Percentiles rank a stretch among this genome's conserved stretches.
These are phyloP conservation scores for Globisporangium camurandrum DNA, from an alignment of 352 stramenopile genomes.

Conservation along the genomic window DNA sequence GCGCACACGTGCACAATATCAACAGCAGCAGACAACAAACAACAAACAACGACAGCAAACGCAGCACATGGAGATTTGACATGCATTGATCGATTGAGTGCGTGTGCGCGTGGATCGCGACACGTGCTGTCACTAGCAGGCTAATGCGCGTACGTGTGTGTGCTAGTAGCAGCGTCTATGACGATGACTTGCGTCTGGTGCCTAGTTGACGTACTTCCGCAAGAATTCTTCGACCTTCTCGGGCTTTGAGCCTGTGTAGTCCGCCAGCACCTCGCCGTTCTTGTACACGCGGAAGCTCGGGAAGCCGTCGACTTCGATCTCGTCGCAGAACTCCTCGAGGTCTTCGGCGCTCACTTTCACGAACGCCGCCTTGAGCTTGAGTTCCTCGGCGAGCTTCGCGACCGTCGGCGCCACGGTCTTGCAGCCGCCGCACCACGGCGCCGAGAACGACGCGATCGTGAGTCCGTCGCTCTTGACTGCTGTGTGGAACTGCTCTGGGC, in stretches of 20 bases:
- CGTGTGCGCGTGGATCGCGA: too few relatives aligned
- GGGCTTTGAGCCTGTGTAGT: conserved; percentile 63
- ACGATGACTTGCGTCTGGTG: background rate
- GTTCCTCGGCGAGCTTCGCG: conserved; percentile 40
- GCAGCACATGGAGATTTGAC: too few relatives aligned
- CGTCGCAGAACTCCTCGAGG: conserved; percentile 54
- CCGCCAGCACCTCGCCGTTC: conserved; percentile 37
- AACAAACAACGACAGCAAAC: too few relatives aligned
- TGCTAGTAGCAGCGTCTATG: background rate
- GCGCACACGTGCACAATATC: too few relatives aligned
- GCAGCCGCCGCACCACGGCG: conserved; percentile 62
- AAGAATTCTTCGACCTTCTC: conserved; percentile 78
- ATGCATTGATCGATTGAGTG: too few relatives aligned
- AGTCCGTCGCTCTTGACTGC: conserved; percentile 29
- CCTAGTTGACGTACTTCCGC: conserved; percentile 27
- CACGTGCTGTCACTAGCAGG: too few relatives aligned
- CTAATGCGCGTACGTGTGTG: too few relatives aligned
- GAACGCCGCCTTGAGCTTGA: conserved; percentile 47
- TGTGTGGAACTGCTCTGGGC: conserved; percentile 31
- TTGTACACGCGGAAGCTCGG: conserved; percentile 76
- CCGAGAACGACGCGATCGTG: conserved; percentile 44
- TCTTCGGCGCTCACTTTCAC: conserved; percentile 47
- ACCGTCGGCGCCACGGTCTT: conserved; percentile 52
- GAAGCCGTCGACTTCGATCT: conserved; percentile 70
- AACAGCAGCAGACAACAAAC: too few relatives aligned